Evolutionary conservation across 2,329 filamentous ascomycete species (phyloP), one percentile per base, ranked within the genome.

Genomic region (Thielaviopsis euricoi): DNA sequence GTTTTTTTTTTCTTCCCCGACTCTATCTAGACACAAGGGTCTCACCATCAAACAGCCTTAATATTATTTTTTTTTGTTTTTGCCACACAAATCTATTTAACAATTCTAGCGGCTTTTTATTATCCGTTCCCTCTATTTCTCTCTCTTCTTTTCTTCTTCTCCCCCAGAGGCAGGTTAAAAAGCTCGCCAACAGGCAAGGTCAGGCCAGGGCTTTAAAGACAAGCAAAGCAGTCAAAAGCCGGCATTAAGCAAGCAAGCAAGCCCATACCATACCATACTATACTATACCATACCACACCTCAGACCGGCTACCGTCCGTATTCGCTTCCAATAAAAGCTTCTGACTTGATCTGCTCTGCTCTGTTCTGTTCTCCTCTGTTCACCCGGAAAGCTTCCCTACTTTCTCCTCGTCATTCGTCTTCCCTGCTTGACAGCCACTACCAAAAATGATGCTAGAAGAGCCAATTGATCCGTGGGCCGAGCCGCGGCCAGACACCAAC

Each of bases 391-490:
- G 29, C 29, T 10, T 33, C 12, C 7, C 23, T 19, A 9, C 33
- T 46, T 51, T n/a, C 33, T 56, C 19, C 37, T 52, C 23, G 25
- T 29, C 21, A 13, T 33, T 25, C 10, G 26, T 40, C 22, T 52
- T 50, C 29, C 22, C 49, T 17, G 10, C 55, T 33, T 48, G n/a
- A n/a, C 25, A 12, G 22, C 29, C 22, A 13, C 43, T 40, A 37
- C 25, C 21, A 54, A 53, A n/a, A 55, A 59, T 58, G 56, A 57
- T 58, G 40, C 48, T 23, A 10, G 56, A 61, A 56, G 57, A 61
- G 37, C 59, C 59, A 43, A 59, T 58, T 52, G 56, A 59, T 25
- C 53, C 53, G 33, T 61, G 56, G 59, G 57, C 55, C 40, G 59
- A 61, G 12, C 49, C 50, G 29, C 48, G 22, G 26, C 25, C 48